A percentile compares a stretch with the other conserved stretches of the same genome.
Conservation (phyloP, 805 yeast genomes). For the Torulaspora delbrueckii region DNA sequence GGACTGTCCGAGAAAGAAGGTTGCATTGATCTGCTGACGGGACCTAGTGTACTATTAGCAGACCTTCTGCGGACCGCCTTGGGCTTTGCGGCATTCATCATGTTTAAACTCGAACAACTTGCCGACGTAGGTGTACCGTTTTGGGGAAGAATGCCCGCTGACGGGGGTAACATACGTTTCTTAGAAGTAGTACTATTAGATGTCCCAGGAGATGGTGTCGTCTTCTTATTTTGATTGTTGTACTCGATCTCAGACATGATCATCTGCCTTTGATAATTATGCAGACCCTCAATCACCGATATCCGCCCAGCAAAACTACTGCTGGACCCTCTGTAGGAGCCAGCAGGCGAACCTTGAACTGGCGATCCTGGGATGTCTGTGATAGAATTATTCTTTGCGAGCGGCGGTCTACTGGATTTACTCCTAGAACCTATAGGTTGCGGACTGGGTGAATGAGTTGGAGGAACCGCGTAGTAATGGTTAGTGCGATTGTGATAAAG, state of each 20-base stretch:
- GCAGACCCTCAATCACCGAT: constrained; percentile 48
- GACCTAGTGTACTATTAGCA: constrained; percentile 1
- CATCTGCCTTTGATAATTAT: constrained; percentile 77
- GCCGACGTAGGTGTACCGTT: constrained; percentile 1
- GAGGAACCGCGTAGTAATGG: constrained; percentile 1
- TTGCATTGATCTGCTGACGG: constrained; percentile 10
- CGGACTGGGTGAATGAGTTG: constrained; percentile 6
- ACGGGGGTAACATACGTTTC: constrained; percentile 11
- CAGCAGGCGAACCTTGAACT: background rate
- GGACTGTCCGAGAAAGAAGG: constrained; percentile 9
- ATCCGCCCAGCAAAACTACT: constrained; percentile 5
- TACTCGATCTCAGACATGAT: constrained; percentile 72
- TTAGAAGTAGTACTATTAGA: constrained; percentile 5
- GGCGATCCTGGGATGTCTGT: constrained; percentile 1
- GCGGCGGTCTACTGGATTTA: constrained; percentile 46
- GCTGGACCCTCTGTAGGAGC: background rate
- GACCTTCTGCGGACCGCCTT: constrained; percentile 10
- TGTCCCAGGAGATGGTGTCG: constrained; percentile 9
- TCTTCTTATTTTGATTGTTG: constrained; percentile 37
- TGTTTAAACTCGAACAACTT: background rate
- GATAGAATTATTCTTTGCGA: background rate
- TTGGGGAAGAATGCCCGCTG: constrained; percentile 8
- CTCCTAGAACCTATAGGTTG: constrained; percentile 31
- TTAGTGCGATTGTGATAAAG: background rate
- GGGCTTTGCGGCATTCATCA: constrained; percentile 1